phyloP scores from a whole-genome alignment of 495 filamentous ascomycete species.

The Hamigera avellanea region DNA sequence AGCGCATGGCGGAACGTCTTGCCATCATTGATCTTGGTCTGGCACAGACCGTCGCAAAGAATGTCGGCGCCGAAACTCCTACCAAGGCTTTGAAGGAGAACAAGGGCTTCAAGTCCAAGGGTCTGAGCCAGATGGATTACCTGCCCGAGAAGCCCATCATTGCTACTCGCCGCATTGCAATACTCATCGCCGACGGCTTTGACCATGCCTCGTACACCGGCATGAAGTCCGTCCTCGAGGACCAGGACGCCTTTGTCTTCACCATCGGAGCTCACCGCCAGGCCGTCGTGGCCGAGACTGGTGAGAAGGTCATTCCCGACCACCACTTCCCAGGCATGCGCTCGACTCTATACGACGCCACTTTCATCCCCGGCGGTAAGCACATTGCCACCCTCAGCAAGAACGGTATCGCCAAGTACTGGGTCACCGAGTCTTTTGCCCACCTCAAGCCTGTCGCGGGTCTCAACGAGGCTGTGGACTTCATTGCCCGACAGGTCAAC shows the following conservation, averaged over 20 bases:
- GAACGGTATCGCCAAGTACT: conserved; percentile 71
- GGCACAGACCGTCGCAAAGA: conserved; percentile 51
- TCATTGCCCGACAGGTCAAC: conserved; percentile 44
- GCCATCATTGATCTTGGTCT: conserved; percentile 56
- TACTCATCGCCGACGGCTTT: conserved; percentile 67
- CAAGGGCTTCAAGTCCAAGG: conserved; percentile 48
- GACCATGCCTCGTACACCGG: conserved; percentile 47
- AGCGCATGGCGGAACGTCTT: conserved; percentile 50
- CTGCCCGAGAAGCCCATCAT: conserved; percentile 48
- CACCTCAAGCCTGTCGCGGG: conserved; percentile 71
- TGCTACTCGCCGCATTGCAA: conserved; percentile 54
- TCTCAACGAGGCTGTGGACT: conserved; percentile 54
- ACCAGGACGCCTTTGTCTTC: conserved; percentile 49
- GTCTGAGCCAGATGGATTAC: conserved; percentile 53
- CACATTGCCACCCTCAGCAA: conserved; percentile 50
- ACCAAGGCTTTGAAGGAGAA: conserved; percentile 37
- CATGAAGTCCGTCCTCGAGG: conserved; percentile 45
- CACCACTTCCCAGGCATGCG: conserved; percentile 77
- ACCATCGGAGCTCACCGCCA: conserved; percentile 51
- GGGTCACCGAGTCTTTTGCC: conserved; percentile 74
- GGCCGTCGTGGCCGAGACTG: conserved; percentile 42
- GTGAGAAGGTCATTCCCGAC: conserved; percentile 51
- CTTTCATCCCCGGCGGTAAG: conserved; percentile 68
- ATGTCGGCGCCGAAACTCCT: conserved; percentile 49
- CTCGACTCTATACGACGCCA: conserved; percentile 75